These are phyloP conservation scores for Fusarium sp. DNA, from an alignment of 2,329 filamentous ascomycete genomes.

Conservation along the genomic window DNA sequence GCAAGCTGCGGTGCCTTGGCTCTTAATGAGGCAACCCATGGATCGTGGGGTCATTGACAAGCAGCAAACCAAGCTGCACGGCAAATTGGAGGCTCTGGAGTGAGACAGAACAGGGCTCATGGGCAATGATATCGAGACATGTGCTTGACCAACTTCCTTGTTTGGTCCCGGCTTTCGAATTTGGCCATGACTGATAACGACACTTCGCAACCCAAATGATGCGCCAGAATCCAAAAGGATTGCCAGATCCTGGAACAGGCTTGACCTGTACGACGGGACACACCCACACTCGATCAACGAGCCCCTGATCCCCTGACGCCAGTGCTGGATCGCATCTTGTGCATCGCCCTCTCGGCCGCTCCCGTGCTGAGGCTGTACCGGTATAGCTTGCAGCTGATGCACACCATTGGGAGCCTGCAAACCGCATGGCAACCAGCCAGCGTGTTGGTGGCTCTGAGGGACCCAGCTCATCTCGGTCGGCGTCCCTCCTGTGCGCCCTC, in stretches of 20 bases:
- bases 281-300: slow-evolving; percentile 25
- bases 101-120: slow-evolving; percentile 39
- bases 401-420: slow-evolving; percentile 21
- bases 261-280: slow-evolving; percentile 39
- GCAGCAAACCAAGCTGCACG: slow-evolving; percentile 15
- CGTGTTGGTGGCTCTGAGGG: slow-evolving; percentile 15
- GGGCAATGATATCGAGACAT: slow-evolving; percentile 27
- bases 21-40: neutral
- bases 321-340: slow-evolving; percentile 43
- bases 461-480: slow-evolving; percentile 7
- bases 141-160: slow-evolving; percentile 23
- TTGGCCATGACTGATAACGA: slow-evolving; percentile 3
- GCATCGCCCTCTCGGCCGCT: slow-evolving; percentile 37
- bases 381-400: slow-evolving; percentile 32
- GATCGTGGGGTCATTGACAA: slow-evolving; percentile 17
- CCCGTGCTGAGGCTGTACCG: slow-evolving; percentile 33
- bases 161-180: neutral
- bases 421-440: slow-evolving; percentile 9
- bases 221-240: slow-evolving; percentile 21
- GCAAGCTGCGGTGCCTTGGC: slow-evolving; percentile 9
- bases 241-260: slow-evolving; percentile 36
- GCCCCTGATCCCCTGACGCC: slow-evolving; percentile 33
- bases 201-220: slow-evolving; percentile 15
- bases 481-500: slow-evolving; percentile 25
- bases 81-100: slow-evolving; percentile 38